A percentile compares a stretch with the other conserved stretches of the same genome.
phyloP scores from a whole-genome alignment of 352 stramenopile species.

The Vaucheria bursata region DNA sequence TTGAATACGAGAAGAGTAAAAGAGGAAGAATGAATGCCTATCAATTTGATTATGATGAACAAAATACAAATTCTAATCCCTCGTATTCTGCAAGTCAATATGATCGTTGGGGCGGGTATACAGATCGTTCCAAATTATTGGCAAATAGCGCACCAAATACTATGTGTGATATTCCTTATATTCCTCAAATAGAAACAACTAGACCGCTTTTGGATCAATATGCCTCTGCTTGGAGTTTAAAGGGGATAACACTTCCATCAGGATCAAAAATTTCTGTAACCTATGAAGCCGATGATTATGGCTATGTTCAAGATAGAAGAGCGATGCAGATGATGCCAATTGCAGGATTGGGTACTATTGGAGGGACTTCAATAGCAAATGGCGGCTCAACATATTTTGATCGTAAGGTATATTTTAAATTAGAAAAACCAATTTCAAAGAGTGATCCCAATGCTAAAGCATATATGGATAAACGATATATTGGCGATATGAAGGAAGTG shows the following conservation, averaged over 20 bases:
- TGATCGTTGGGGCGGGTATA: background rate
- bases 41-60: background rate
- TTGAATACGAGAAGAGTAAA: background rate
- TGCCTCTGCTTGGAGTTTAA: background rate
- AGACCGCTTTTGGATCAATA: background rate
- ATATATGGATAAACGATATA: background rate
- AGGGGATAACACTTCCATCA: background rate
- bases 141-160: background rate
- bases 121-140: background rate
- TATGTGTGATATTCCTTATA: background rate
- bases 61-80: background rate
- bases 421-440: background rate
- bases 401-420: background rate
- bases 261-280: background rate
- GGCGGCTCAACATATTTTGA: background rate
- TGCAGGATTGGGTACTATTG: background rate
- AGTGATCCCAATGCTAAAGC: background rate
- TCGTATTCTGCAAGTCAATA: background rate
- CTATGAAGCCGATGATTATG: constrained; percentile 2
- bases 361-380: background rate
- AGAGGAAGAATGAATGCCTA: background rate
- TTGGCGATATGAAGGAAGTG: background rate
- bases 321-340: background rate
- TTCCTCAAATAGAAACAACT: background rate
- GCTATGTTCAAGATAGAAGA: background rate